These are phyloP conservation scores for Auriscalpium vulgare DNA, from an alignment of 768 basidiomycete species.

Conservation along the genomic window DNA sequence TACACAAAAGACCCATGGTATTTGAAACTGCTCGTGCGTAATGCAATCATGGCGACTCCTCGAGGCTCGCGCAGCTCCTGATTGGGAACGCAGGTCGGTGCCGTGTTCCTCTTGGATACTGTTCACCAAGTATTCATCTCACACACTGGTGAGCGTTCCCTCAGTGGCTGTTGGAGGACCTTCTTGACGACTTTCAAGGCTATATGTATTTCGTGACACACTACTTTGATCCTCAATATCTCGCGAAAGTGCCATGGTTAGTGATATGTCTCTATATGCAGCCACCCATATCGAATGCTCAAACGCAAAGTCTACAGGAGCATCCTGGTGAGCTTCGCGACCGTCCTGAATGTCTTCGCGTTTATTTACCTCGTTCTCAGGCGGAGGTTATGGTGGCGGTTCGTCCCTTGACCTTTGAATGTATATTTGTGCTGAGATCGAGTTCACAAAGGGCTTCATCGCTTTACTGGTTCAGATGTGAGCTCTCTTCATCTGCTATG, in stretches of 20 bases:
- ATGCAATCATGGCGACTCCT: too few relatives aligned
- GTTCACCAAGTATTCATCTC: conserved; percentile 19
- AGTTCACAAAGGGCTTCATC: conserved; percentile 35
- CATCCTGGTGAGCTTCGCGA: conserved; percentile 24
- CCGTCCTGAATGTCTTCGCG: not conserved
- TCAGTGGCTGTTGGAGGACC: too few relatives aligned
- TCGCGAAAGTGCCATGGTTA: conserved; percentile 39
- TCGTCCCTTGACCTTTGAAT: conserved; percentile 6
- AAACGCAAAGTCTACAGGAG: conserved; percentile 29
- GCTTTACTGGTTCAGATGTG: conserved; percentile 49
- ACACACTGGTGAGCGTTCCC: conserved; percentile 12
- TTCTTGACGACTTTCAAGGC: conserved; percentile 25
- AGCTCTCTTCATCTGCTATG: conserved; percentile 29
- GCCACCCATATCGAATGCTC: not conserved
- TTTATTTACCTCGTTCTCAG: conserved; percentile 21
- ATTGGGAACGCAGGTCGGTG: not conserved
- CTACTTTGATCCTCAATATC: conserved; percentile 34
- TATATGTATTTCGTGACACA: conserved; percentile 48
- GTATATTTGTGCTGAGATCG: not conserved
- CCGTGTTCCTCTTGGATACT: conserved; percentile 15
- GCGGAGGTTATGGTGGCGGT: conserved; percentile 54
- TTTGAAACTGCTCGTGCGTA: conserved; percentile 2
- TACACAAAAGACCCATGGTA: conserved; percentile 1
- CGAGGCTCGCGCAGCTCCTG: too few relatives aligned
- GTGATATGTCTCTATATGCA: not conserved